Evolutionary conservation across 164 flowering plant species (phyloP).

Genomic region (Nelumbo lutea): DNA sequence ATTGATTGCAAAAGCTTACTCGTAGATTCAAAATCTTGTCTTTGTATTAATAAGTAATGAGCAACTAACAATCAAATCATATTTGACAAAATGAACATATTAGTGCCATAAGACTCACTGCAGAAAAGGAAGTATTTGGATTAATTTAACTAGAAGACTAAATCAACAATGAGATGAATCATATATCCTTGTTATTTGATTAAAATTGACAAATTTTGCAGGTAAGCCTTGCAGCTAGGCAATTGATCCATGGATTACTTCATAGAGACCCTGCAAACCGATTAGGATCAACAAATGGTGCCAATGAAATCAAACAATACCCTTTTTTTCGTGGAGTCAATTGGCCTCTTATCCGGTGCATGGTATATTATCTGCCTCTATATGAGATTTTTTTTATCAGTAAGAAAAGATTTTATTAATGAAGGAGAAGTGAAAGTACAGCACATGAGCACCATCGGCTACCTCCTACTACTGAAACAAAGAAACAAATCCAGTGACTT

Average conservation of each 20-base stretch:
- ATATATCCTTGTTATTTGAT: background rate
- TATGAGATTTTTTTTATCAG: background rate
- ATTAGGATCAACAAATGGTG: slow-evolving; percentile 74
- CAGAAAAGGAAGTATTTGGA: background rate
- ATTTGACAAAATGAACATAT: background rate
- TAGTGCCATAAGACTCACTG: background rate
- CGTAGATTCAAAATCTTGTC: no score
- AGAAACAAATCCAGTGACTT: no score
- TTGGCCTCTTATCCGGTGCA: slow-evolving; percentile 94
- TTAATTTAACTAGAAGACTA: background rate
- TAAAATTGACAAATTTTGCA: slow-evolving; percentile 21
- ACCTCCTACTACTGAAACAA: no score
- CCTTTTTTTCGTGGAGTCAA: slow-evolving; percentile 86
- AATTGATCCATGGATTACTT: slow-evolving; percentile 74
- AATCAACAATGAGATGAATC: background rate
- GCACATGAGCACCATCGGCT: no score
- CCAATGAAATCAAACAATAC: slow-evolving; percentile 86
- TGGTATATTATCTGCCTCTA: slow-evolving; percentile 42
- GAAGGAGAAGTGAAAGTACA: no score
- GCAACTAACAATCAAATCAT: no score
- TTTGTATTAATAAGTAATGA: no score
- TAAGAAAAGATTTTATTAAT: background rate
- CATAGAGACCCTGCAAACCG: slow-evolving; percentile 72
- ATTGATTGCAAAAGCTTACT: no score
- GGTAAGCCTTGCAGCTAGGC: slow-evolving; percentile 85